These are phyloP conservation scores for Plantago ovata DNA, from an alignment of 257 asterid genomes.

Conservation along the genomic window DNA sequence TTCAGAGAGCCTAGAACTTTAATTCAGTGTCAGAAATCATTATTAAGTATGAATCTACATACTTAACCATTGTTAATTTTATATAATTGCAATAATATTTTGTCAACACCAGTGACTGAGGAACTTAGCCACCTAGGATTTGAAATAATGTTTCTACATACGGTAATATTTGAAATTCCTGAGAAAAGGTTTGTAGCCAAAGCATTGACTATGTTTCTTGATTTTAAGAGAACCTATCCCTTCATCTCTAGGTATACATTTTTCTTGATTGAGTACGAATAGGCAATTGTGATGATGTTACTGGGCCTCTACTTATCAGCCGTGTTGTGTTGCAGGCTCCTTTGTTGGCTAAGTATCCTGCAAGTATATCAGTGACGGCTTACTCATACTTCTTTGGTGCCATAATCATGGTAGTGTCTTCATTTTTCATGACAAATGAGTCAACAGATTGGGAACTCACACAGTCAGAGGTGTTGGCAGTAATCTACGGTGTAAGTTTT, in stretches of 20 bases:
- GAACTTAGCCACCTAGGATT: background rate
- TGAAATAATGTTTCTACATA: background rate
- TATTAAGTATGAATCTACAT: background rate
- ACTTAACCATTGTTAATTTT: background rate
- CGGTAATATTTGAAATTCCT: background rate
- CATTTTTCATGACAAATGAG: constrained; percentile 45
- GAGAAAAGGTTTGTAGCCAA: background rate
- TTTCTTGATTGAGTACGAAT: constrained; percentile 3
- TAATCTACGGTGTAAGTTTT: constrained; percentile 81
- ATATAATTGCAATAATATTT: background rate
- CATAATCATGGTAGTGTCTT: constrained; percentile 58
- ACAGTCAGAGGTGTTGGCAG: constrained; percentile 70
- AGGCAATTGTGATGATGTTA: constrained; percentile 18
- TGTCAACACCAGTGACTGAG: background rate
- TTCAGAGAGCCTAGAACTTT: background rate
- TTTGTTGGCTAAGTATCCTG: constrained; percentile 79
- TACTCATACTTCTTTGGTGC: constrained; percentile 80
- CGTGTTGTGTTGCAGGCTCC: constrained; percentile 65
- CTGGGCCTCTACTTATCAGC: constrained; percentile 18
- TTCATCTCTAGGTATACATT: background rate
- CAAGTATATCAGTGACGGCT: constrained; percentile 90
- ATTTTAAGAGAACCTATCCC: constrained; percentile 8
- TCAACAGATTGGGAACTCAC: constrained; percentile 76
- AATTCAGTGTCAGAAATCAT: background rate
- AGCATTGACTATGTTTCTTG: background rate